Evolutionary conservation across 2,329 filamentous ascomycete genomes (phyloP).

Genomic region (Pseudopithomyces chartarum): DNA sequence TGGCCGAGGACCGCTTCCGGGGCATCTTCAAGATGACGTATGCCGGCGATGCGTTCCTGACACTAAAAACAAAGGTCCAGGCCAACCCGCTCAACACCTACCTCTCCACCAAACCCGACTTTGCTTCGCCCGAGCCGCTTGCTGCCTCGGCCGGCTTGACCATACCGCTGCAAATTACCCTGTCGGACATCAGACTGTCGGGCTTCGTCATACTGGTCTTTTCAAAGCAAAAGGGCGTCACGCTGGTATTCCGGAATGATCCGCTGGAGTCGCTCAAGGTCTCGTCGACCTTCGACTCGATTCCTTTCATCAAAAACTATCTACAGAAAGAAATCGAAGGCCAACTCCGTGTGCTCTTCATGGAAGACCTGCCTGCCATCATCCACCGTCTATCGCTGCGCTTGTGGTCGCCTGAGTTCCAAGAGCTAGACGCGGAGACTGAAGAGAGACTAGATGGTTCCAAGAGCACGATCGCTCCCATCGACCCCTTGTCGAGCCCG

Average conservation of each 20-base stretch:
- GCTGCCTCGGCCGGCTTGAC: conserved; percentile 91
- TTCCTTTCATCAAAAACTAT: conserved; percentile 97
- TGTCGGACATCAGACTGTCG: conserved; percentile 93
- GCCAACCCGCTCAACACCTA: conserved; percentile 98
- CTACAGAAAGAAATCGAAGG: conserved; percentile 94
- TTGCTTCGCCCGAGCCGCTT: conserved; percentile 89
- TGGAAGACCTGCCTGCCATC: conserved; percentile 96
- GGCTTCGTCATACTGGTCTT: conserved; percentile 98
- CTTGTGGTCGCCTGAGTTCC: conserved; percentile 87
- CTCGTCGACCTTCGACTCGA: conserved; percentile 98
- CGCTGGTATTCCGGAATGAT: conserved; percentile 96
- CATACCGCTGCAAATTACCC: conserved; percentile 94
- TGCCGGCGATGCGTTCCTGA: conserved; percentile 91
- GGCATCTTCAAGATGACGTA: conserved; percentile 99
- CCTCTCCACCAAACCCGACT: conserved; percentile 85
- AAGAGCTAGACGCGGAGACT: conserved; percentile 62
- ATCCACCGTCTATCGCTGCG: conserved; percentile 90
- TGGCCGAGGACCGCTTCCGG: conserved; percentile 94
- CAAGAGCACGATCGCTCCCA: conserved; percentile 61
- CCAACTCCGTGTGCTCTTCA: conserved; percentile 90
- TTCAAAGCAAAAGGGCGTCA: conserved; percentile 95
- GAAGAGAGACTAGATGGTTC: conserved; percentile 56
- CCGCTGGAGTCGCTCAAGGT: conserved; percentile 97
- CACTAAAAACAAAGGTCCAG: conserved; percentile 93
- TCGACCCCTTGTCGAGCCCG: conserved; percentile 82